These are phyloP conservation scores for Xylariaceae sp. DNA, from an alignment of 2,329 filamentous ascomycete genomes.

Conservation along the genomic window DNA sequence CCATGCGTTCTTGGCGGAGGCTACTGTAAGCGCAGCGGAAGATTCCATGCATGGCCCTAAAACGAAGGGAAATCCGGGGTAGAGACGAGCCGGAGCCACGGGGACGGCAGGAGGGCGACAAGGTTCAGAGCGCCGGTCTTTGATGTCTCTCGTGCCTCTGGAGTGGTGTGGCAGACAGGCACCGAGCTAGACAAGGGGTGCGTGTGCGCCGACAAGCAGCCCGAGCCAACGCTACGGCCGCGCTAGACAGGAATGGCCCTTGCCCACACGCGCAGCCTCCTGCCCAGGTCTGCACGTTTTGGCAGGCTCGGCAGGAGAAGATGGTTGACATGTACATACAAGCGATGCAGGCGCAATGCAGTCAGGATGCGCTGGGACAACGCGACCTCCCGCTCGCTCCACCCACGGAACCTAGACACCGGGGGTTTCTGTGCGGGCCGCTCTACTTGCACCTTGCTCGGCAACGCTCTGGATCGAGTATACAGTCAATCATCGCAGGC, in stretches of 20 bases:
- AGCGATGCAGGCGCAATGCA: not conserved
- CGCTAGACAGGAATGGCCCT: slow-evolving; percentile 16
- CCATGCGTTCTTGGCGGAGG: not conserved
- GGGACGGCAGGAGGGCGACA: not conserved
- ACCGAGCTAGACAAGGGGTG: slow-evolving; percentile 30
- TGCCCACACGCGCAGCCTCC: slow-evolving; percentile 8
- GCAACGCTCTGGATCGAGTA: too few species aligned
- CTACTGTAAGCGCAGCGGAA: not conserved
- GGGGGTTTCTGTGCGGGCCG: not conserved
- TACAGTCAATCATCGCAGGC: too few species aligned
- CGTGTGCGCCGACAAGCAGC: slow-evolving; percentile 16
- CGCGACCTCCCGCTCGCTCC: slow-evolving; percentile 6
- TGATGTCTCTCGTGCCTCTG: slow-evolving; percentile 10
- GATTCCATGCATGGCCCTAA: not conserved
- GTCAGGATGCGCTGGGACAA: not conserved
- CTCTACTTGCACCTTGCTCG: too few species aligned
- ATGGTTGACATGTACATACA: slow-evolving; percentile 6
- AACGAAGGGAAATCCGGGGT: slow-evolving; percentile 16
- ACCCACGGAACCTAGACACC: slow-evolving; percentile 1
- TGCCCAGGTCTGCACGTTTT: slow-evolving; percentile 2
- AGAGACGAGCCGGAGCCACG: slow-evolving; percentile 2
- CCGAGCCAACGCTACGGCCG: slow-evolving; percentile 19
- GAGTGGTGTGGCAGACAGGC: slow-evolving; percentile 28
- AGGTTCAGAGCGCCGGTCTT: not conserved
- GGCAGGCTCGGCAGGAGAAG: slow-evolving; percentile 5